Evolutionary conservation across 2,329 filamentous ascomycete genomes (phyloP).

Genomic region (Neonectria ditissima): DNA sequence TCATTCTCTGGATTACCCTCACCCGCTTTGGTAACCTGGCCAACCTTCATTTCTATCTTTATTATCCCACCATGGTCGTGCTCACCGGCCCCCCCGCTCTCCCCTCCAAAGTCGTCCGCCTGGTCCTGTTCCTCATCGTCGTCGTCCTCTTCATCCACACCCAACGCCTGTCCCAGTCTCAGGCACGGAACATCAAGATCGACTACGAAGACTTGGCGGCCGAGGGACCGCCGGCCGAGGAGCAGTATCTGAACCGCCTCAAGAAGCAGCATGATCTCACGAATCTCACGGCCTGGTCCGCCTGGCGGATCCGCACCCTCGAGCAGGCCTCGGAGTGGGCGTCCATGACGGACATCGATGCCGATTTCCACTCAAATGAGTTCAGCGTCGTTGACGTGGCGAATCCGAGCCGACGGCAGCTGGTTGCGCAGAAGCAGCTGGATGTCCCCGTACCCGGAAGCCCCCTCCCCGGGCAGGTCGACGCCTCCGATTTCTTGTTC

Average conservation of each 20-base stretch:
- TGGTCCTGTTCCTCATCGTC: constrained; percentile 44
- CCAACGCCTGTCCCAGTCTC: constrained; percentile 29
- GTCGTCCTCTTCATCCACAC: constrained; percentile 42
- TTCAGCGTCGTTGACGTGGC: constrained; percentile 45
- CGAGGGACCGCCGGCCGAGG: constrained; percentile 44
- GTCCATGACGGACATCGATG: constrained; percentile 46
- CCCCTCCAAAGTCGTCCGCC: constrained; percentile 38
- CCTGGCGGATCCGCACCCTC: constrained; percentile 48
- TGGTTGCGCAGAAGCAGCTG: constrained; percentile 48
- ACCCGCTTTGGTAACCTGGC: constrained; percentile 21
- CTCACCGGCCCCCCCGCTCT: constrained; percentile 40
- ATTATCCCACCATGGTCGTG: constrained; percentile 42
- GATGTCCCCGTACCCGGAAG: constrained; percentile 50
- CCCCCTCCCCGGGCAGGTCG: constrained; percentile 47
- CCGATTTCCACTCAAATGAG: constrained; percentile 48
- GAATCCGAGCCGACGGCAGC: constrained; percentile 38
- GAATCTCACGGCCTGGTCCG: constrained; percentile 49
- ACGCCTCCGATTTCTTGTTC: constrained; percentile 57
- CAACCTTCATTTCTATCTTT: constrained; percentile 11
- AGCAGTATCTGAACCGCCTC: constrained; percentile 48
- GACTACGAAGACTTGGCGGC: constrained; percentile 30
- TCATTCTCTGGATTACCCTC: constrained; percentile 20
- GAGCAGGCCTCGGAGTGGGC: constrained; percentile 44
- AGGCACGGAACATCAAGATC: constrained; percentile 9
- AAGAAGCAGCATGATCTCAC: constrained; percentile 45